Conservation (phyloP, 1,284 basidiomycete genomes). For the Marasmius fiardii region DNA sequence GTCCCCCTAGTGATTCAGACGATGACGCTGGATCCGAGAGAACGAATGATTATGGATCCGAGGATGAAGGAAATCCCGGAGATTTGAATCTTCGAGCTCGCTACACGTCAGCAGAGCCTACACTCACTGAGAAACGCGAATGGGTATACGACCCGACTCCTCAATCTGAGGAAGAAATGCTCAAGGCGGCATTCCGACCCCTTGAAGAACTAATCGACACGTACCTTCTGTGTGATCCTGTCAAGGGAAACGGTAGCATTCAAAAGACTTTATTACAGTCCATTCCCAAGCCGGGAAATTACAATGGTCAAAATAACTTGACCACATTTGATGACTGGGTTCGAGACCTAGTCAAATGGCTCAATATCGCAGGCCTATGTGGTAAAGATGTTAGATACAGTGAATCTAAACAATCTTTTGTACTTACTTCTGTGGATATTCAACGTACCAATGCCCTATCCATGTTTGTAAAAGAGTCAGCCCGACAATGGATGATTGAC, state of each 20-base stretch:
- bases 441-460: slow-evolving; percentile 4
- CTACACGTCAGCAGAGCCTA: not conserved
- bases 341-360: no score
- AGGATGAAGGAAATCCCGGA: not conserved
- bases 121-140: not conserved
- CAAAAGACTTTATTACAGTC: slow-evolving; percentile 9
- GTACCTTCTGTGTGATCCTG: no score
- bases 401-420: not conserved
- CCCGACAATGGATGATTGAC: slow-evolving; percentile 5
- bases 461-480: not conserved
- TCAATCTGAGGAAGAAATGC: slow-evolving; percentile 7
- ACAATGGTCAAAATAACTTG: slow-evolving; percentile 5
- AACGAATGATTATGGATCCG: not conserved
- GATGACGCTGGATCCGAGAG: no score
- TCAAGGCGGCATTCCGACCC: no score
- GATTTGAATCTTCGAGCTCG: not conserved
- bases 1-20: not conserved
- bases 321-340: slow-evolving; percentile 5
- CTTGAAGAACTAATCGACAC: no score
- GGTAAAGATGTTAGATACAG: not conserved
- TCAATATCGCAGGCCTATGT: slow-evolving; percentile 4
- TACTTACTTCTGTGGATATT: slow-evolving; percentile 4
- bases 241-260: not conserved
- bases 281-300: slow-evolving; percentile 4
- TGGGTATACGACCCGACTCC: slow-evolving; percentile 7